Evolutionary conservation across 495 filamentous ascomycete genomes (phyloP), one percentile per base, ranked within the genome.

Genomic region (Niebla homalea): DNA sequence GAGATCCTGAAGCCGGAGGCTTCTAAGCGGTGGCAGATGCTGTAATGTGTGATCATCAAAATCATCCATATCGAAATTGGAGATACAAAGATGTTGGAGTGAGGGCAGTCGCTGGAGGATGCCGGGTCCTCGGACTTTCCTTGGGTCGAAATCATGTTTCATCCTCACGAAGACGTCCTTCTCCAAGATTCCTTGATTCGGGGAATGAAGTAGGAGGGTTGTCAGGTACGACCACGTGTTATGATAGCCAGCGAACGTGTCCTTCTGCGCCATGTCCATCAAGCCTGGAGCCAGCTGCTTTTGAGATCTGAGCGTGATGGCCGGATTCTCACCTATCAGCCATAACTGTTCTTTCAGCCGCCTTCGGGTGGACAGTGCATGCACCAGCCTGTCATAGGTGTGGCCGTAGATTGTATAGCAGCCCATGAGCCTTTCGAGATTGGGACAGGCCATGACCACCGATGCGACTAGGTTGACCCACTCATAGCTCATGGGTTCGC

Each of bases 371-470:
- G 87, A 87, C 39, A 96, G 64, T 1, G 88, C 86, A 58, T 90
- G 78, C 18, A 83, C 81, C 8, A 89, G 62, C 36, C 85, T 81
- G 58, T 84, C 81, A 54, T 84, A 88, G 39, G 78, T 71, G 59
- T 87, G 82, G 43, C 78, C 71, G 59, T 87, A 88, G 7, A 76
- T 69, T 7, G 81, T 74, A 58, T 84, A 78, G 54, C 81, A 77
- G 2, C 88, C 87, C 32, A 80, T 63, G 16, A 94, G 65, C 38
- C 75, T 70, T 60, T 94, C 86, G 36, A 96, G 66, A 60, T 92
- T 90, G 10, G 86, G 86, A 60, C 88, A 94, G 5, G 81, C 78
- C 81, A 89, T 89, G 25, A 94, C 77, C 23, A 96, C 66, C 5
- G 85, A 87, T 5, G 87, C 84, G 4, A 89, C 70, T 32, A 85